phyloP scores from a whole-genome alignment of 257 asterid genomes.

The Apocynum venetum region DNA sequence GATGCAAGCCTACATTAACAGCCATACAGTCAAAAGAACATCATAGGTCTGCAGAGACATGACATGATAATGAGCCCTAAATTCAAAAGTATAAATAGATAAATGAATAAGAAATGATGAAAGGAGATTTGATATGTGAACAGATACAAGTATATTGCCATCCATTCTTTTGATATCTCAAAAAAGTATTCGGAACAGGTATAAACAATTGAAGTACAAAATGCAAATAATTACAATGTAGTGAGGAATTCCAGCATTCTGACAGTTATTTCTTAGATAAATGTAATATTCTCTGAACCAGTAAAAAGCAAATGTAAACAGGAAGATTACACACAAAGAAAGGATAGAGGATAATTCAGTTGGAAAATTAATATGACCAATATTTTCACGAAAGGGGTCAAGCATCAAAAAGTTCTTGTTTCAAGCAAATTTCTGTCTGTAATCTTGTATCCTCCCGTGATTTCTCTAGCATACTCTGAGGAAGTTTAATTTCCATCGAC shows the following conservation, averaged over 20 bases:
- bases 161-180: not conserved
- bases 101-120: not conserved
- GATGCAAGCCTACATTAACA: conserved; percentile 21
- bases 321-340: not conserved
- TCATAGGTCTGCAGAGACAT: not conserved
- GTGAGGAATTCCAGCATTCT: not conserved
- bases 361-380: not conserved
- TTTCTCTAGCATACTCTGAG: not conserved
- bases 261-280: not conserved
- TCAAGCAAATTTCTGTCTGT: not conserved
- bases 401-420: not conserved
- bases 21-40: not conserved
- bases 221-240: not conserved
- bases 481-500: not conserved
- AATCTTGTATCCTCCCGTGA: not conserved
- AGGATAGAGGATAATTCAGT: not conserved
- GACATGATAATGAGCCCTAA: not conserved
- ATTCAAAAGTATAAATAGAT: not conserved
- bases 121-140: not conserved
- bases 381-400: not conserved
- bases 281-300: not conserved
- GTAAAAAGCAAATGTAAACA: not conserved
- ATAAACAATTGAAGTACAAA: not conserved
- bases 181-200: not conserved
- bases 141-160: no score